Evolutionary conservation across 192 early-diverging fungal species (phyloP).

Genomic region (Backusella psychrophila): DNA sequence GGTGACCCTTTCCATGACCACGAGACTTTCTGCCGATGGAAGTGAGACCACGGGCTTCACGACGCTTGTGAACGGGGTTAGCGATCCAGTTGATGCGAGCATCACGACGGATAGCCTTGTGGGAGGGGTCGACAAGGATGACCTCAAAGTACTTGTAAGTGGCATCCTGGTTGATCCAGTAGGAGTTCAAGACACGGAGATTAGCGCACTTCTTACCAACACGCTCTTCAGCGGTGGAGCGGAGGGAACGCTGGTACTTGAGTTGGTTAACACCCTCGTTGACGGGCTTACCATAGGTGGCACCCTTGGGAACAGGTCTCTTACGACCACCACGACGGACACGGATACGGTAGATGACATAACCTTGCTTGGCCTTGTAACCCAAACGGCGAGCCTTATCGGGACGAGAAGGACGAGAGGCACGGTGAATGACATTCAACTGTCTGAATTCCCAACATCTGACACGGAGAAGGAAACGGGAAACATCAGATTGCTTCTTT

Average conservation of each 20-base stretch:
- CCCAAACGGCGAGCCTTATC: constrained; percentile 99
- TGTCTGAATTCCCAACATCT: constrained; percentile 98
- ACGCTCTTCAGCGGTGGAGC: constrained; percentile 94
- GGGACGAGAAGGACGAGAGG: constrained; percentile 95
- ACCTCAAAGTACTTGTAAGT: constrained; percentile 99
- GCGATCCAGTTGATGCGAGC: constrained; percentile 99
- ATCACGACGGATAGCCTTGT: constrained; percentile 98
- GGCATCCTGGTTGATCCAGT: constrained; percentile 99
- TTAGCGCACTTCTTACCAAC: constrained; percentile 95
- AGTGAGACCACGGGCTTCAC: constrained; percentile 97
- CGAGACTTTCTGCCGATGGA: constrained; percentile 96
- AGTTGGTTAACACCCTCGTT: constrained; percentile 97
- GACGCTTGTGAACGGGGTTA: constrained; percentile 96
- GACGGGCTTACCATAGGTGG: constrained; percentile 96
- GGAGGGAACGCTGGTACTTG: constrained; percentile 96
- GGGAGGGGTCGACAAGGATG: constrained; percentile 94
- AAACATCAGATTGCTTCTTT: constrained; percentile 99
- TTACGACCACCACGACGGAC: constrained; percentile 99
- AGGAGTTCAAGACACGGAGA: constrained; percentile 98
- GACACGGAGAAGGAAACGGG: constrained; percentile 97
- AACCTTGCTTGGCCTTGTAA: constrained; percentile 99
- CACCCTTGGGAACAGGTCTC: constrained; percentile 95
- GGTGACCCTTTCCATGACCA: constrained; percentile 95
- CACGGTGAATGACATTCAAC: constrained; percentile 98
- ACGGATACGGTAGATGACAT: constrained; percentile 98